A percentile compares a stretch with the other conserved stretches of the same genome.
These are phyloP conservation scores for Quercus mongolica DNA, from an alignment of 306 rosid genomes.

Conservation along the genomic window DNA sequence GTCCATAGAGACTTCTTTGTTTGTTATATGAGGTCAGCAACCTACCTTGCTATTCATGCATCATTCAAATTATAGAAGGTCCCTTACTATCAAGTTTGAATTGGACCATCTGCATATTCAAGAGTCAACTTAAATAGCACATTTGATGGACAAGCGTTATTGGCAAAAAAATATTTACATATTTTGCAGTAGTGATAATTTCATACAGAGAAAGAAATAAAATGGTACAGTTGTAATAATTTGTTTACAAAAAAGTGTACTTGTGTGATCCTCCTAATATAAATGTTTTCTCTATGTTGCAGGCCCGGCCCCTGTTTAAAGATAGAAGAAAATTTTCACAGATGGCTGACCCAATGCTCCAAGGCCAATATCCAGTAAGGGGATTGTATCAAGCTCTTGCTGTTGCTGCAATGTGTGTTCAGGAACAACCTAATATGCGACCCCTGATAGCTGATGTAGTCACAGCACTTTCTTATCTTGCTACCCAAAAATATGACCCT, in stretches of 20 bases:
- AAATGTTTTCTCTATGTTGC: conserved; percentile 17
- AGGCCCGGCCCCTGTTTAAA: conserved; percentile 57
- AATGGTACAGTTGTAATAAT: not conserved
- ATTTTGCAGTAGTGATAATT: not conserved
- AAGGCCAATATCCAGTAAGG: conserved; percentile 55
- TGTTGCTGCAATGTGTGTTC: conserved; percentile 63
- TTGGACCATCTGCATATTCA: not conserved
- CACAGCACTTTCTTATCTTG: conserved; percentile 54
- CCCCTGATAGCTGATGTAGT: conserved; percentile 58
- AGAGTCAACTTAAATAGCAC: not conserved
- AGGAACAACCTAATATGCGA: conserved; percentile 58
- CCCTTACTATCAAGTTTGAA: not conserved
- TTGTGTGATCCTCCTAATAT: not conserved
- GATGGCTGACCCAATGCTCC: conserved; percentile 54
- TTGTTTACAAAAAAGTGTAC: not conserved
- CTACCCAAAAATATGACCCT: conserved; percentile 43
- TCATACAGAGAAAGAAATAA: not conserved
- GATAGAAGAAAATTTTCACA: conserved; percentile 48
- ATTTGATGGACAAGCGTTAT: not conserved
- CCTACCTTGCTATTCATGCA: not conserved
- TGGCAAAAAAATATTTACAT: not conserved
- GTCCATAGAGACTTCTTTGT: not conserved
- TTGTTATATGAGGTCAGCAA: not conserved
- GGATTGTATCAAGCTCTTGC: conserved; percentile 64
- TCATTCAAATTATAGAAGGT: not conserved